A percentile compares a stretch with the other conserved stretches of the same genome.
phyloP scores from a whole-genome alignment of 2,329 filamentous ascomycete species.

The Pleoardoris graminearum region DNA sequence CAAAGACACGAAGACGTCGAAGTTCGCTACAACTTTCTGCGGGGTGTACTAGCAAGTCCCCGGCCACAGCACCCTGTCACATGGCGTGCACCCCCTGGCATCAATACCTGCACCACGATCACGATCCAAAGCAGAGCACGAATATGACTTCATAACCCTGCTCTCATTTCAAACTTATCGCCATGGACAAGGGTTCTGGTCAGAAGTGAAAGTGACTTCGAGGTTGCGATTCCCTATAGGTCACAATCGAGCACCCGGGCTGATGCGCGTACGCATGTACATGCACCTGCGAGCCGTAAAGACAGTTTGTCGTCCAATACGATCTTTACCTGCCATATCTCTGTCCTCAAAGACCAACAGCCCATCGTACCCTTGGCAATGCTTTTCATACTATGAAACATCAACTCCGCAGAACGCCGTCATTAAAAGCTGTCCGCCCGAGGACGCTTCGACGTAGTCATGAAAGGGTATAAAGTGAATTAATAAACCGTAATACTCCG shows the following conservation, averaged over 20 bases:
- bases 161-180: neutral
- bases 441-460: conserved; percentile 2
- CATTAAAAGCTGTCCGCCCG: neutral
- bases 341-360: no score
- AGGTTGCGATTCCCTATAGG: neutral
- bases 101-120: no score
- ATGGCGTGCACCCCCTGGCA: no score
- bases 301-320: neutral
- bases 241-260: neutral
- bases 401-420: conserved; percentile 2
- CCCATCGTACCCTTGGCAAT: neutral
- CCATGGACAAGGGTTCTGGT: neutral
- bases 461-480: conserved; percentile 9
- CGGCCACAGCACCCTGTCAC: no score
- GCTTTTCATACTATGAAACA: neutral
- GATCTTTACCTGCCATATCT: no score
- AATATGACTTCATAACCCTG: no score
- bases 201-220: neutral
- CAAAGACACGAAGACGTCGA: no score
- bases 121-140: no score
- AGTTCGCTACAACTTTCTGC: no score
- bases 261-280: neutral
- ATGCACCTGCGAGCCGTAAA: neutral
- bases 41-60: no score
- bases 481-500: neutral